Evolutionary conservation across 805 yeast genomes (phyloP).

Genomic region (Pichia rugopelliculosa): DNA sequence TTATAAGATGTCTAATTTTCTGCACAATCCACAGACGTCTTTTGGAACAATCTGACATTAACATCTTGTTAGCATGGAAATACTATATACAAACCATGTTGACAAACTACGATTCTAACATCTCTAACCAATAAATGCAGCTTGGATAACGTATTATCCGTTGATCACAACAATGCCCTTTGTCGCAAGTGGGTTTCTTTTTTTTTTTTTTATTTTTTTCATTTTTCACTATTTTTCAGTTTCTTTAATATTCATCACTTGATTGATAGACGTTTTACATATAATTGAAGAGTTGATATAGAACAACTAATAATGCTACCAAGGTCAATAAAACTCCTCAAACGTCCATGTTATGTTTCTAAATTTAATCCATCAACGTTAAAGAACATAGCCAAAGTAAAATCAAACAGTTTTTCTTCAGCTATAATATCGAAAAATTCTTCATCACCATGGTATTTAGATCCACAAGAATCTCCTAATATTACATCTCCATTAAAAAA

Average conservation of each 20-base stretch:
- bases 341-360: not conserved
- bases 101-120: too few relatives aligned
- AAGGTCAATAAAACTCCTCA: not conserved
- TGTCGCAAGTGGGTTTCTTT: not conserved
- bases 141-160: not conserved
- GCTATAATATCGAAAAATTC: not conserved
- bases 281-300: too few relatives aligned
- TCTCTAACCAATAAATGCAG: too few relatives aligned
- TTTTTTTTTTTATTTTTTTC: too few relatives aligned
- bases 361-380: not conserved
- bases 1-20: too few relatives aligned
- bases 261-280: too few relatives aligned
- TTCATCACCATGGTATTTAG: constrained; percentile 28
- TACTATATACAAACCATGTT: too few relatives aligned
- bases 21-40: too few relatives aligned
- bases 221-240: not conserved
- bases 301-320: not conserved
- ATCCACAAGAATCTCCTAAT: constrained; percentile 26
- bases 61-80: too few relatives aligned
- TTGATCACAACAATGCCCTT: not conserved
- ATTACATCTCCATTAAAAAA: constrained; percentile 18
- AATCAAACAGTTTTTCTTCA: not conserved
- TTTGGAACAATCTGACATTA: too few relatives aligned
- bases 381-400: not conserved
- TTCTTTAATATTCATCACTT: too few relatives aligned